Percentiles rank a stretch among this genome's conserved stretches.
Conservation (phyloP, 164 flowering plant genomes). For the Stephania yunnanensis region DNA sequence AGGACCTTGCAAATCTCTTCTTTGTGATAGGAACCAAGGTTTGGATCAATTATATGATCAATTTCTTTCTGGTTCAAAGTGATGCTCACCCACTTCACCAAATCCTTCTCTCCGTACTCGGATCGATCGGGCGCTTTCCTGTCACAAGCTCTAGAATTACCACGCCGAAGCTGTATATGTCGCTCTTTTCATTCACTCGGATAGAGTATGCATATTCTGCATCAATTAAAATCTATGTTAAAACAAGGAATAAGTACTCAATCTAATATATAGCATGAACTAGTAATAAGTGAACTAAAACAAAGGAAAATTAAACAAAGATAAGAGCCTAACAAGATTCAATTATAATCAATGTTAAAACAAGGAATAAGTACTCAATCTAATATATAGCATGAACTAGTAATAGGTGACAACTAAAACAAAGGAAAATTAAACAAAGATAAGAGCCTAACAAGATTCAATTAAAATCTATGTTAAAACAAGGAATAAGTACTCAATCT, state of each 20-base stretch:
- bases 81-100: constrained; percentile 88
- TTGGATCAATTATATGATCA: constrained; percentile 71
- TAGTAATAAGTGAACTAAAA: too few relatives aligned
- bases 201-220: constrained; percentile 96
- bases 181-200: constrained; percentile 95
- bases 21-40: constrained; percentile 65
- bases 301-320: background rate
- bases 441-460: background rate
- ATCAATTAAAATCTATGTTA: constrained; percentile 5
- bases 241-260: too few relatives aligned
- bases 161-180: constrained; percentile 91
- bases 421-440: background rate
- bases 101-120: constrained; percentile 88
- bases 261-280: too few relatives aligned
- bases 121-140: constrained; percentile 71
- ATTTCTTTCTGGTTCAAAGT: constrained; percentile 77
- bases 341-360: background rate
- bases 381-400: too few relatives aligned
- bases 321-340: background rate
- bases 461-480: background rate
- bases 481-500: too few relatives aligned
- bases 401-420: too few relatives aligned
- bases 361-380: too few relatives aligned
- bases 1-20: constrained; percentile 78
- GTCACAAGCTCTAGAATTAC: constrained; percentile 83